Evolutionary conservation across 441 rosid genomes (phyloP), one percentile per base, ranked within the genome.

Genomic region (Erodium moschatum): DNA sequence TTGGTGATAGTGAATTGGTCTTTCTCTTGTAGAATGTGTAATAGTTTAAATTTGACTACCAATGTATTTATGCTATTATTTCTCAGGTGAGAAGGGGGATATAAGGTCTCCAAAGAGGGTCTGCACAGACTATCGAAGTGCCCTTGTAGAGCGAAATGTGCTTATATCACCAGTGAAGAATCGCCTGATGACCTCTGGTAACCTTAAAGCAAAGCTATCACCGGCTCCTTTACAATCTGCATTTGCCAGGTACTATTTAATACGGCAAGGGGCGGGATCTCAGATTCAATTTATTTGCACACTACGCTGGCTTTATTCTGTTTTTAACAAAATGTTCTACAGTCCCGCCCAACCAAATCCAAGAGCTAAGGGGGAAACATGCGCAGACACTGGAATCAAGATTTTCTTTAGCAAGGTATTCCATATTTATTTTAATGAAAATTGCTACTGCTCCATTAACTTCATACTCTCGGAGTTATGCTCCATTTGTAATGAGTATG

Each of bases 331-430:
- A 56, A 78, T 65, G 64, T 29, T 80, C 20, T 74, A 73, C 85
- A 95, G 99, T 82, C 99, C 99, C 52, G 90, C 92, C 29, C 86
- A 93, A 60, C 99, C 95, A 70, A 86, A 78, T 80, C 99, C 97
- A n/a, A 91, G 92, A 74, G 90, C 96, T 18, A 92, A 91, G 68
- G 99, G 97, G 72, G 99, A 91, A 89, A 95, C 99, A 67, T 91
- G 94, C 72, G 99, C 99, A n/a, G 99, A 95, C 83, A 90, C 99
- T 66, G 99, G 91, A 70, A 89, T 91, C 75, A 89, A 79, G 78
- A 81, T 95, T 73, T 91, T 89, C 82, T 88, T 95, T 80, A 78
- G 87, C 77, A 95, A 95, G 95, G 97, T 91, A 78, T 64, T 64
- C 21, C 64, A 19, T 7, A 2, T 18, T 54, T 58, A 29, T 19